Evolutionary conservation across 169 alveolate genomes (phyloP), one percentile per base, ranked within the genome.

Genomic region (Plasmodium berghei): DNA sequence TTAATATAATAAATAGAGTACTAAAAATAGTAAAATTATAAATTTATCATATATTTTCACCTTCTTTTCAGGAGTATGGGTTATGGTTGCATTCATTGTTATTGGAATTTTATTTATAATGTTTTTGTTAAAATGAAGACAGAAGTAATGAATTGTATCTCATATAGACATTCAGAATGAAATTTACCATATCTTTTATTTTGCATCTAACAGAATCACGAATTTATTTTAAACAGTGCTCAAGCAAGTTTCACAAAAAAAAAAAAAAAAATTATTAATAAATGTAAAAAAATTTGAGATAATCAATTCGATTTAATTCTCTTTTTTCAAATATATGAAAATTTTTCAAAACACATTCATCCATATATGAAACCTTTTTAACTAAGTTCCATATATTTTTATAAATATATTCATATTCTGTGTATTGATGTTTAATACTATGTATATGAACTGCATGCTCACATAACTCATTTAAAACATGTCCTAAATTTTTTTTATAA

Each of bases 101-200:
- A 71, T 64, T 9, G 90, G 90, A 5, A 62, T 80, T 9, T 67
- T 80, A 28, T 80, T 80, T 83, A 80, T 80, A 20, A 42, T 80
- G 54, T 34, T 80, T 71, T 62, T 80, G 59, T 67, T 80, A 49
- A 80, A 80, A 48, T 80, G 63, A 80, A 20, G 28, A 55, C 4
- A 14, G 48, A 9, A 70, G 22, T 12, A n/a, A 14, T 22, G 18
- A 45, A 2, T 20, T 34, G 28, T 34, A 5, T 8, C 56, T 24
- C 72, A 26, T 14, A 3, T n/a, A 14, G 40, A 9, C 64, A 63
- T 20, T 1, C 0, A 34, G 42, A 34, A 34, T 34, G 42, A 34
- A 34, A 34, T 34, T 34, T 4, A 8, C 5, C 42, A 34, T 4
- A 4, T 34, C 42, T 34, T 34, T 34, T 34, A 34, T 4, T 34